A percentile compares a stretch with the other conserved stretches of the same genome.
Conservation (phyloP, 1,139 yeast species). For the Blastobotrys proliferans region DNA sequence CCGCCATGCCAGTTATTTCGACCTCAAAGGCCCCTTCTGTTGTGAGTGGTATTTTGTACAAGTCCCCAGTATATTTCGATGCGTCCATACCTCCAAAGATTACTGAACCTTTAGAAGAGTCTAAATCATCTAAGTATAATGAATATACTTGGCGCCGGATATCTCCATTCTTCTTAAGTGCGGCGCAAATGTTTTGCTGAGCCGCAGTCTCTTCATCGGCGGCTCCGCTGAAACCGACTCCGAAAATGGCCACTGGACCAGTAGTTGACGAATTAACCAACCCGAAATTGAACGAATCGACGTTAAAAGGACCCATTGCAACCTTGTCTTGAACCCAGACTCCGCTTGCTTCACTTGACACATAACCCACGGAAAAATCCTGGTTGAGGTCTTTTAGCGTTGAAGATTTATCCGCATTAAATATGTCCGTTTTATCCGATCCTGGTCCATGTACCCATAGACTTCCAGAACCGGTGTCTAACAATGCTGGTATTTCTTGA, state of each 20-base stretch:
- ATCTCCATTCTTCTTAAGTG: conserved; percentile 19
- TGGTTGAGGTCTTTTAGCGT: neutral
- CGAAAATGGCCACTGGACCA: conserved; percentile 46
- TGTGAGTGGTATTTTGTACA: conserved; percentile 22
- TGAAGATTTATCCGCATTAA: neutral
- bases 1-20: conserved; percentile 19
- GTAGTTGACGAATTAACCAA: conserved; percentile 44
- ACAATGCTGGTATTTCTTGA: conserved; percentile 47
- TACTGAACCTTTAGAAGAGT: conserved; percentile 43
- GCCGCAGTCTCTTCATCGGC: conserved; percentile 38
- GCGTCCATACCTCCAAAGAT: conserved; percentile 60
- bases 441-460: conserved; percentile 46
- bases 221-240: conserved; percentile 46
- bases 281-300: conserved; percentile 47
- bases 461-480: conserved; percentile 68
- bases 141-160: conserved; percentile 51
- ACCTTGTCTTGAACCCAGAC: conserved; percentile 55
- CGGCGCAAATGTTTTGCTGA: conserved; percentile 22
- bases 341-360: conserved; percentile 52
- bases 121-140: conserved; percentile 44
- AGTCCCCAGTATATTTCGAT: conserved; percentile 48
- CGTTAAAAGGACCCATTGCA: conserved; percentile 40
- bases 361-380: conserved; percentile 47
- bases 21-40: conserved; percentile 22
- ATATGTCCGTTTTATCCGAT: conserved; percentile 10